Conservation (phyloP, 2,329 filamentous ascomycete species). For the Penicillium sp. region DNA sequence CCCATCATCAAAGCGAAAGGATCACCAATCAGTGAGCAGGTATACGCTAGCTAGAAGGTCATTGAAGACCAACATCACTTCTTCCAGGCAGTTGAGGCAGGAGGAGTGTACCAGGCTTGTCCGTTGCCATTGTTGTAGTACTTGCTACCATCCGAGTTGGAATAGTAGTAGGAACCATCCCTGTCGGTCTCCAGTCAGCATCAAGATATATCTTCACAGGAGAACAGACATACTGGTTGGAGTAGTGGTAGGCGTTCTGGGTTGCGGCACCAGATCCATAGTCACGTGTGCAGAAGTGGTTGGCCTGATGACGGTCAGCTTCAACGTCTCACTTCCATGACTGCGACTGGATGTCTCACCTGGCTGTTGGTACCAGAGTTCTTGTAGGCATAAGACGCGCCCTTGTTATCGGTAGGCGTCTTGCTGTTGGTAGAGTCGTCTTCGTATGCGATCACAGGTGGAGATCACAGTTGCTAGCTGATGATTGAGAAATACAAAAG, state of each 20-base stretch:
- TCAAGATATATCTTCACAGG: too few species aligned
- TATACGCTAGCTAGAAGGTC: too few species aligned
- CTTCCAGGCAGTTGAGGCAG: background rate
- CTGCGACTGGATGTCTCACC: background rate
- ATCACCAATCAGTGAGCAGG: background rate
- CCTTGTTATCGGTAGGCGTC: constrained; percentile 19
- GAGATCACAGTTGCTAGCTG: background rate
- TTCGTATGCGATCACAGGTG: background rate
- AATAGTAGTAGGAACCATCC: constrained; percentile 23
- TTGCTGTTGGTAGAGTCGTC: background rate
- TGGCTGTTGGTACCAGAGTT: constrained; percentile 16
- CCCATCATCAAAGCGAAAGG: background rate
- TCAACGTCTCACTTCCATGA: background rate
- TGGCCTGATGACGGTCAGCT: constrained; percentile 5
- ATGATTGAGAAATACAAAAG: background rate
- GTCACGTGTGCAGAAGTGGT: constrained; percentile 19
- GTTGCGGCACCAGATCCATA: constrained; percentile 10
- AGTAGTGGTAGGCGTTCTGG: constrained; percentile 19
- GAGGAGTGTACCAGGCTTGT: constrained; percentile 3
- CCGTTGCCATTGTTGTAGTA: constrained; percentile 20
- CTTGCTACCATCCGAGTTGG: constrained; percentile 18
- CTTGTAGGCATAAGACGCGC: constrained; percentile 12
- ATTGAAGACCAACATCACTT: background rate
- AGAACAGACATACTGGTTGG: constrained; percentile 10
- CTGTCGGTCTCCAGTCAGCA: background rate